phyloP scores from a whole-genome alignment of 495 filamentous ascomycete species.

The Aspergillus carlsbadensis region DNA sequence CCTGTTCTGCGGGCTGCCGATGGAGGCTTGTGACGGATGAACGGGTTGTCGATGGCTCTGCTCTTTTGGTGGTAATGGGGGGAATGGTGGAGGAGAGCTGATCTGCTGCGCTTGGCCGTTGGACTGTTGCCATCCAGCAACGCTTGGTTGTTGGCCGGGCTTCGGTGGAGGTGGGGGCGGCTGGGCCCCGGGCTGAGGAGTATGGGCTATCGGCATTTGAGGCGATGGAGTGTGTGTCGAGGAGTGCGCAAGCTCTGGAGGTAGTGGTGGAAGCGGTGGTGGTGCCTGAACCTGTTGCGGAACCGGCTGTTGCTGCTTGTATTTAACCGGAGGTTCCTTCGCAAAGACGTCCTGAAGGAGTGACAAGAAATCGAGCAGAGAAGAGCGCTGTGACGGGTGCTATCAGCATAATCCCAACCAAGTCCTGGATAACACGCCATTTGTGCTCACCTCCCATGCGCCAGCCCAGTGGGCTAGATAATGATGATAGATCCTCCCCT shows the following conservation, averaged over 20 bases:
- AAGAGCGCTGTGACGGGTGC: slow-evolving; percentile 62
- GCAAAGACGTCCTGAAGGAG: slow-evolving; percentile 86
- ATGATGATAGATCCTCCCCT: slow-evolving; percentile 93
- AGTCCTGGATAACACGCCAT: not conserved
- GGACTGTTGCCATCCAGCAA: slow-evolving; percentile 17
- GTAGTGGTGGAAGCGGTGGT: slow-evolving; percentile 70
- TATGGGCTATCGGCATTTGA: not conserved
- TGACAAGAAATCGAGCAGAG: slow-evolving; percentile 73
- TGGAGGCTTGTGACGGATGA: slow-evolving; percentile 10
- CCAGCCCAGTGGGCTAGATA: slow-evolving; percentile 87
- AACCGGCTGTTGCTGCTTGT: slow-evolving; percentile 54
- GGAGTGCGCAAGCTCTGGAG: slow-evolving; percentile 55
- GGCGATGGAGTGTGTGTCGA: slow-evolving; percentile 7
- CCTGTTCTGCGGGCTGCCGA: slow-evolving; percentile 11
- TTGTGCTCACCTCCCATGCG: slow-evolving; percentile 80
- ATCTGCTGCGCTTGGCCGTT: slow-evolving; percentile 26
- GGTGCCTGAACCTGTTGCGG: slow-evolving; percentile 42
- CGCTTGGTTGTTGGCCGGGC: slow-evolving; percentile 20
- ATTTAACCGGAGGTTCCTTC: slow-evolving; percentile 87
- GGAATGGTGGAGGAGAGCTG: slow-evolving; percentile 34
- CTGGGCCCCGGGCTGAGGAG: slow-evolving; percentile 12
- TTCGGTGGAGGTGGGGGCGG: slow-evolving; percentile 40
- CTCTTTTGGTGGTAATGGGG: slow-evolving; percentile 43
- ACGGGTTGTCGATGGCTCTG: slow-evolving; percentile 19
- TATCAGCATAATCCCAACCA: not conserved